phyloP scores from a whole-genome alignment of 306 rosid genomes.

The Vicia faba region DNA sequence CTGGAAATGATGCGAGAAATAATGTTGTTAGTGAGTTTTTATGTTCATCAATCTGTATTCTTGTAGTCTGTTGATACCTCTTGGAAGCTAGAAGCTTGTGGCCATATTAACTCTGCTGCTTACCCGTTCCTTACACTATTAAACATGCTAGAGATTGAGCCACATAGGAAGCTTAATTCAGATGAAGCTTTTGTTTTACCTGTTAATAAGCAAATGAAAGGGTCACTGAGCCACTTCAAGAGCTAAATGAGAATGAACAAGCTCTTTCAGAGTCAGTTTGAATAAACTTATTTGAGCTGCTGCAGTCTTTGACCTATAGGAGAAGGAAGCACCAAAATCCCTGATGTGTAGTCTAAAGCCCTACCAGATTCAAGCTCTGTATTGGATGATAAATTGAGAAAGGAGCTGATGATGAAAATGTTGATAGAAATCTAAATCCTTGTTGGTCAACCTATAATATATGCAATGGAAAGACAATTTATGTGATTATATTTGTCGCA shows the following conservation, averaged over 20 bases:
- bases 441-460: conserved; percentile 83
- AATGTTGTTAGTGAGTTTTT: no score
- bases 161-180: conserved; percentile 58
- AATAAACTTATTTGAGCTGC: conserved; percentile 72
- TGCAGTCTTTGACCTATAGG: conserved; percentile 71
- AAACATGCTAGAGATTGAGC: conserved; percentile 59
- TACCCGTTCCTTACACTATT: conserved; percentile 68
- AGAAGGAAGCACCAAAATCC: conserved; percentile 64
- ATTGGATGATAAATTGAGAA: conserved; percentile 86
- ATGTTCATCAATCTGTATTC: conserved; percentile 55
- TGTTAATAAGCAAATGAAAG: conserved; percentile 55
- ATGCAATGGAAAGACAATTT: conserved; percentile 69
- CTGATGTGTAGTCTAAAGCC: conserved; percentile 65
- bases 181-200: conserved; percentile 58
- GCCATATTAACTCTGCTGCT: conserved; percentile 48
- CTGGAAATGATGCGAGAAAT: conserved; percentile 77
- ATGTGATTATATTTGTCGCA: conserved; percentile 74
- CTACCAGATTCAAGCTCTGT: conserved; percentile 90
- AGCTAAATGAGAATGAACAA: conserved; percentile 60
- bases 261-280: conserved; percentile 65
- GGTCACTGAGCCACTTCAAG: conserved; percentile 43
- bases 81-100: conserved; percentile 63
- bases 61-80: conserved; percentile 50
- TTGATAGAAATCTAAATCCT: conserved; percentile 67
- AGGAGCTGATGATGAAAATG: conserved; percentile 57